Base-by-base conservation (phyloP, 2,329 filamentous ascomycete genomes). In the Fusarium paranaense region DNA sequence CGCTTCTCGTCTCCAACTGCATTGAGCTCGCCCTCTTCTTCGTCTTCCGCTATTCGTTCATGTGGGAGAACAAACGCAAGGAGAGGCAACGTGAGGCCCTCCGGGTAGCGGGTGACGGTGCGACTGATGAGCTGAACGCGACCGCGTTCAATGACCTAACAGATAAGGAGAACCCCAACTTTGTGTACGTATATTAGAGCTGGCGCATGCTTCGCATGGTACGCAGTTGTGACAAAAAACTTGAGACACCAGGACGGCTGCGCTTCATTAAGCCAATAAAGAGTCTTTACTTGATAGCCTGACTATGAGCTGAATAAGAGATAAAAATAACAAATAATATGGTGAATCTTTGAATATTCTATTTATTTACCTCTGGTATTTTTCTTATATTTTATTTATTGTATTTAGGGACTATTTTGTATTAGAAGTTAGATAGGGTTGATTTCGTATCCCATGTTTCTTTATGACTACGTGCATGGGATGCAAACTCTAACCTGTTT, bases 131-230 rank as follows among this genome's bases (percentile, higher is more conserved):
- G 37, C 76, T 82, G 16, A 85, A 84, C 32, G 78, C 75, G 14
- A 85, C 83, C 2, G 84, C 83, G 0, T 86, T 85, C 50, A 79
- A 70, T 2, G 84, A 86, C 25, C 73, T 86, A 78, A 85, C 83
- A 30, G 84, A 86, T 64, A 80, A 79, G 69, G 82, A 86, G 77
- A 86, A 86, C 35, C 82, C 82, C 1, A 83, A 84, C 52, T 85
- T 85, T 72, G 78, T 78, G 13, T 84, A 85, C 40, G 81, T 85
- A 2, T 85, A 85, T 52, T 85, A 73, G 54, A 5, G 30, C 20
- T n/a, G 13, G n/a, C n/a, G 5, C 20, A 18, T 18, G 16, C 7
- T 9, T 42, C 20, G 38, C 38, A 20, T 42, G 16, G 27, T 8
- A 30, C 27, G 27, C 27, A 8, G 27, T 30, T 8, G 27, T 3